Percentiles rank a stretch among this genome's conserved stretches.
phyloP scores from a whole-genome alignment of 805 yeast species.

The Teunomyces barrocoloradensis region DNA sequence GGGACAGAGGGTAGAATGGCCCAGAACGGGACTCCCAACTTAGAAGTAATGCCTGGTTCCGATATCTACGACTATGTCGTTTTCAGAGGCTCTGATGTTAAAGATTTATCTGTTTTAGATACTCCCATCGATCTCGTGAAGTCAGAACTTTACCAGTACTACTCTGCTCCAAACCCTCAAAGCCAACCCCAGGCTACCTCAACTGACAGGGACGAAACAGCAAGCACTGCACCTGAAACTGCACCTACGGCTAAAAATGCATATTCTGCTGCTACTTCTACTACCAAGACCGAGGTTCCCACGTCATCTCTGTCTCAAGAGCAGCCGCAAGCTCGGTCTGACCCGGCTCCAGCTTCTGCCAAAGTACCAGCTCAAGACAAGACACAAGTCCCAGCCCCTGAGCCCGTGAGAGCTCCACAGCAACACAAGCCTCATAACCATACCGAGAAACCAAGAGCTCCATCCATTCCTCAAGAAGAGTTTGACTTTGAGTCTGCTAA shows the following conservation, averaged over 20 bases:
- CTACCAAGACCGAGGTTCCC: conserved; percentile 12
- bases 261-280: conserved; percentile 7
- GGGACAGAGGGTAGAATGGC: conserved; percentile 90
- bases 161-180: conserved; percentile 8
- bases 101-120: conserved; percentile 83
- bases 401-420: conserved; percentile 11
- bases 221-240: conserved; percentile 24
- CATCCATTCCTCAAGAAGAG: conserved; percentile 51
- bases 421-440: conserved; percentile 15
- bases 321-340: conserved; percentile 7
- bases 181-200: conserved; percentile 10
- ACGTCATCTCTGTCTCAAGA: conserved; percentile 11
- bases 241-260: conserved; percentile 16
- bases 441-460: conserved; percentile 11
- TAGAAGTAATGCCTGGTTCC: conserved; percentile 71
- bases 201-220: not conserved
- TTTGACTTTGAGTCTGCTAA: conserved; percentile 76
- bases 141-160: conserved; percentile 41
- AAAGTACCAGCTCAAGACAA: conserved; percentile 8
- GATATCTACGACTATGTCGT: conserved; percentile 73
- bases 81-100: conserved; percentile 89
- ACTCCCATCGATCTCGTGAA: conserved; percentile 60
- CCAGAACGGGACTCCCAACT: conserved; percentile 52
- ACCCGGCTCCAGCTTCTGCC: conserved; percentile 3
- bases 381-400: conserved; percentile 7